Percentiles rank a stretch among this genome's conserved stretches.
phyloP scores from a whole-genome alignment of 805 yeast species.

The Candida verbasci region DNA sequence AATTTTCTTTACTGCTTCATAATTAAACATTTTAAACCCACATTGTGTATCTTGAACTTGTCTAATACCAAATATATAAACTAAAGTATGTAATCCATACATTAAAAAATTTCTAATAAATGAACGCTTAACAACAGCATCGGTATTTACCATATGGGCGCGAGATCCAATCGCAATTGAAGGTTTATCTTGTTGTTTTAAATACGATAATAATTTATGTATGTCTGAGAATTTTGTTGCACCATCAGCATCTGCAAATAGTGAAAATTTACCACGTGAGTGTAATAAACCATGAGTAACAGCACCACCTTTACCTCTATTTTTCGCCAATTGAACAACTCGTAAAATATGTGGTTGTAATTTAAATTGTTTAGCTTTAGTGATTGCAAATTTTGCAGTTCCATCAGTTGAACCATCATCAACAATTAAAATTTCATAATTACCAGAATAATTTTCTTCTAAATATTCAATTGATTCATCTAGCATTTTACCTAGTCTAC shows the following conservation, averaged over 20 bases:
- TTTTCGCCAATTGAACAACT: slow-evolving; percentile 63
- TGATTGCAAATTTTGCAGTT: slow-evolving; percentile 67
- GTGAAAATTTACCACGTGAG: slow-evolving; percentile 63
- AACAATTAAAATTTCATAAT: slow-evolving; percentile 76
- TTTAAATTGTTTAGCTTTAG: slow-evolving; percentile 47
- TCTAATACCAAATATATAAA: slow-evolving; percentile 84
- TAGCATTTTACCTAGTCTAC: slow-evolving; percentile 66
- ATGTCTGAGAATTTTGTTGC: slow-evolving; percentile 81
- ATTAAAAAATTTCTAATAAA: slow-evolving; percentile 83
- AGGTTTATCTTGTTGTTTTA: slow-evolving; percentile 32
- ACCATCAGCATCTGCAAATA: slow-evolving; percentile 98
- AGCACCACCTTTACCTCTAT: slow-evolving; percentile 89
- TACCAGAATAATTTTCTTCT: slow-evolving; percentile 23
- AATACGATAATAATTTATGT: slow-evolving; percentile 41
- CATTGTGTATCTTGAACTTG: slow-evolving; percentile 92
- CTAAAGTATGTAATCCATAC: slow-evolving; percentile 86
- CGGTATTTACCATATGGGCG: slow-evolving; percentile 94
- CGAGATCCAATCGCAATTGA: slow-evolving; percentile 86
- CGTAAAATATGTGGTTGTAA: slow-evolving; percentile 58
- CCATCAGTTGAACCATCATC: slow-evolving; percentile 91
- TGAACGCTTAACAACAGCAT: slow-evolving; percentile 93
- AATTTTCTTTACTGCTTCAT: slow-evolving; percentile 55
- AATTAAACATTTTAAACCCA: slow-evolving; percentile 90
- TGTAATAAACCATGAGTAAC: slow-evolving; percentile 88
- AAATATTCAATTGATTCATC: slow-evolving; percentile 63